phyloP scores from a whole-genome alignment of 495 filamentous ascomycete species.

The Penicillium samsonianum region DNA sequence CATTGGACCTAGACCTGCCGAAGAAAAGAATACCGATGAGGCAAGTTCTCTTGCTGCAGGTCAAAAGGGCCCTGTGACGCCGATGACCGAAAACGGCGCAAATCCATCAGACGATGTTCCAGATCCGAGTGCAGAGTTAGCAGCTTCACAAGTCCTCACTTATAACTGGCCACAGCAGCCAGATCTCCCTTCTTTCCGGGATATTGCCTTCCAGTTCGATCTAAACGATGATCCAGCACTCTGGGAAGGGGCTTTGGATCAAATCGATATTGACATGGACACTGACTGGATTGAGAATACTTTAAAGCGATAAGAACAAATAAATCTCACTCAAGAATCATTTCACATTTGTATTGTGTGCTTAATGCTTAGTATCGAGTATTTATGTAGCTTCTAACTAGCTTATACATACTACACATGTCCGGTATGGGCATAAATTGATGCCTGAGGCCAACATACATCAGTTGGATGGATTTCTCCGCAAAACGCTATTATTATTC shows the following conservation, averaged over 20 bases:
- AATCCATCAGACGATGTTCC: constrained; percentile 6
- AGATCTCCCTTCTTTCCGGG: constrained; percentile 31
- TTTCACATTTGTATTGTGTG: not conserved
- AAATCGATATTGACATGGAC: constrained; percentile 46
- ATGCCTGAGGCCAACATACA: not conserved
- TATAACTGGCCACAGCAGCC: constrained; percentile 26
- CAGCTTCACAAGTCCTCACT: constrained; percentile 1
- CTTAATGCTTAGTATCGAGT: not conserved
- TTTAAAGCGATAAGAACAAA: constrained; percentile 23
- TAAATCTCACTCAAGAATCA: not conserved
- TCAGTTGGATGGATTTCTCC: too few species aligned
- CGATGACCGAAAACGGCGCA: constrained; percentile 21
- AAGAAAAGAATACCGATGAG: not conserved
- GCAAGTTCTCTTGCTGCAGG: not conserved
- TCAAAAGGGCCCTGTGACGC: constrained; percentile 15
- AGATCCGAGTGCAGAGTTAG: not conserved
- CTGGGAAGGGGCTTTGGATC: constrained; percentile 40
- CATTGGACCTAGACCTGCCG: constrained; percentile 24
- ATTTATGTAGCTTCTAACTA: not conserved
- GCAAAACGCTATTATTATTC: too few species aligned
- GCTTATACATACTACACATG: too few species aligned
- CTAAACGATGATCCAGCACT: constrained; percentile 40
- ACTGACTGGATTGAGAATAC: constrained; percentile 45
- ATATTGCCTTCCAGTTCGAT: constrained; percentile 41
- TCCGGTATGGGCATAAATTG: not conserved